Evolutionary conservation across 2,329 filamentous ascomycete species (phyloP), one percentile per base, ranked within the genome.

Genomic region (Ceratocystis smalleyi): DNA sequence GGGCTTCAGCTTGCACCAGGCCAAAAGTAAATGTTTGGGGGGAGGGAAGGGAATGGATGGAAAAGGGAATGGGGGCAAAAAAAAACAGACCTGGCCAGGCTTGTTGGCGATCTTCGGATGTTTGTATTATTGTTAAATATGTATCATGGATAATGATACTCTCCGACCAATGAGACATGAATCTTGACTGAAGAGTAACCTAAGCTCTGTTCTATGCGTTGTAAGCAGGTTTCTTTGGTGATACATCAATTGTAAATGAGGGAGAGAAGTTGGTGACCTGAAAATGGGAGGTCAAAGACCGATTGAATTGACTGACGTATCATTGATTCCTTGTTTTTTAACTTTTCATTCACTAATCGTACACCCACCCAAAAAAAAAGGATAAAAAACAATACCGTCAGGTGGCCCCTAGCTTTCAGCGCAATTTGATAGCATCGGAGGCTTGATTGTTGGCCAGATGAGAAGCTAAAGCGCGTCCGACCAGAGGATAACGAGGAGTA

Each of bases 1-100:
- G 78, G 78, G 2, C 71, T 78, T 22, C 54, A 57, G 43, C 32
- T 63, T 30, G 51, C 40, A 40, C 15, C 45, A 22, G 61, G 32
- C 49, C 49, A 35, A 30, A 64, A 60, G 51, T 59, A 32, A 30
- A 22, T 45, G 24, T 49, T 30, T n/a, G 15, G 17, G 15, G 15
- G 17, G 8, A 55, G n/a, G 8, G 6, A 61, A 7, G 19, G 5
- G 27, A 22, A 27, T 35, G 30, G 35, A 27, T 35, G 30, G 35
- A 22, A 27, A 62, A 22, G 40, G 45, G 17, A n/a, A 59, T 49
- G 15, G 15, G n/a, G 15, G 15, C 40, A 59, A 43, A 49, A 47
- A 30, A n/a, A 32, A 45, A 59, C 15, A 8, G 27, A 32, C 35
- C 35, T 40, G 10, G 35, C 35, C 10, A 40, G 35, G 10, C 35